Base-by-base conservation (phyloP, 106 monocot genomes). In the Dioscorea alata region DNA sequence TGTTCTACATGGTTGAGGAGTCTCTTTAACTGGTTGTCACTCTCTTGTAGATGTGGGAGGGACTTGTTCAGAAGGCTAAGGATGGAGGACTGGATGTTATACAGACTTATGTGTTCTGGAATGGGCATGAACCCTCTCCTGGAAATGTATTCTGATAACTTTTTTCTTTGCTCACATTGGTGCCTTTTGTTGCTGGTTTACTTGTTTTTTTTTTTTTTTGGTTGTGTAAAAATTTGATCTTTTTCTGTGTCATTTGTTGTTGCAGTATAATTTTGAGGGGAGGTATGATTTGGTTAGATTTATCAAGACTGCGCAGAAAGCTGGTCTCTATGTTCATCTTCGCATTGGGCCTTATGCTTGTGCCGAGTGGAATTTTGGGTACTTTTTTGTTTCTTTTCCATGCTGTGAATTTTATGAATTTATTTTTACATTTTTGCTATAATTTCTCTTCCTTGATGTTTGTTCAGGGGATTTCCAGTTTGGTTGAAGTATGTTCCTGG, bases 311-410 rank as follows among this genome's bases (percentile, higher is more conserved):
- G 91, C 83, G 71, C 86, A 87, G 65, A 89, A 83, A 60, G 86
- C 92, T 12, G 95, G 95, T 51, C 73, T 96, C 59, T 96, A 84
- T 68, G 88, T 91, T 19, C 88, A 91, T 69, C 84, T 96, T 33
- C 83, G 92, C 16, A 80, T 97, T 35, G 96, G 96, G 51, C 96
- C 96, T 61, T 97, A 97, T 71, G 73, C 89, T 68, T 97, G 96
- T 70, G 96, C 83, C 52, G 96, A 97, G 67, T 97, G 96, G 96
- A 97, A 97, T 76, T 92, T 92, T 78, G 96, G 96, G 96, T 96
- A 82, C 20, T 28, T 61, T 19, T 72, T 18, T 34, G 49, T 34
- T 24, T 42, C 24, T 48, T 14, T 60, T 50, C 8, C 53, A 33
- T 23, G 15, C 28, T 63, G 31, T 7, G 63, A 14, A 15, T 23